Percentiles rank a stretch among this genome's conserved stretches.
These are phyloP conservation scores for Rhododendron kiyosumense DNA, from an alignment of 148 eudicot species.

Conservation along the genomic window DNA sequence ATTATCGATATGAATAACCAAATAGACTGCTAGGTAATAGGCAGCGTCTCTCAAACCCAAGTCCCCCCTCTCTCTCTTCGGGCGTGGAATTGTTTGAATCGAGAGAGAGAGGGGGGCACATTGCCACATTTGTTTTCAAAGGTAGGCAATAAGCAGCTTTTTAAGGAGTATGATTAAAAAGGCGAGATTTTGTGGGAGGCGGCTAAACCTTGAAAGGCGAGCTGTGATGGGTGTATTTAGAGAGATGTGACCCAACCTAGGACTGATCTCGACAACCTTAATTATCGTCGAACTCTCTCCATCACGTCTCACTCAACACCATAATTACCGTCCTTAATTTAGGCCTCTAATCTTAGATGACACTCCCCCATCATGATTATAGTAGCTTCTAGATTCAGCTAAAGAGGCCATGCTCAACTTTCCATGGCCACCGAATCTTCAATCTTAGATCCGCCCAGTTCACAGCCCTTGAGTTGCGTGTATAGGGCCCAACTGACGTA, in stretches of 20 bases:
- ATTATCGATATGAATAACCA: too few relatives aligned
- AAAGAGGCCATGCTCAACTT: background rate
- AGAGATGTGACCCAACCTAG: background rate
- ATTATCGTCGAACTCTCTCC: background rate
- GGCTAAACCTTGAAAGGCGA: background rate
- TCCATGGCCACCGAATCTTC: too few relatives aligned
- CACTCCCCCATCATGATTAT: background rate
- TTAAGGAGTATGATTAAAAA: background rate
- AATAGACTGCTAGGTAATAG: too few relatives aligned
- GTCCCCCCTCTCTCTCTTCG: too few relatives aligned
- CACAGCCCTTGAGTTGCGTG: too few relatives aligned
- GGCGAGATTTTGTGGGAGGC: background rate
- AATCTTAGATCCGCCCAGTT: background rate
- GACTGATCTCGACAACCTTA: background rate
- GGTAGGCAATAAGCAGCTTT: background rate
- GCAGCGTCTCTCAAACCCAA: too few relatives aligned
- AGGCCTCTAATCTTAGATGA: background rate
- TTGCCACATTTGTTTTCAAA: too few relatives aligned
- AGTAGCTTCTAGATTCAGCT: background rate
- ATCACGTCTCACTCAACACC: background rate
- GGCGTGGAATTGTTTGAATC: too few relatives aligned
- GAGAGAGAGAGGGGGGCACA: too few relatives aligned
- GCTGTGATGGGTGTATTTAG: background rate
- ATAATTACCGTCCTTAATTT: background rate
- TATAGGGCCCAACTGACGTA: too few relatives aligned